phyloP scores from a whole-genome alignment of 139 green algal species.

The Axilococcus clingmanii region DNA sequence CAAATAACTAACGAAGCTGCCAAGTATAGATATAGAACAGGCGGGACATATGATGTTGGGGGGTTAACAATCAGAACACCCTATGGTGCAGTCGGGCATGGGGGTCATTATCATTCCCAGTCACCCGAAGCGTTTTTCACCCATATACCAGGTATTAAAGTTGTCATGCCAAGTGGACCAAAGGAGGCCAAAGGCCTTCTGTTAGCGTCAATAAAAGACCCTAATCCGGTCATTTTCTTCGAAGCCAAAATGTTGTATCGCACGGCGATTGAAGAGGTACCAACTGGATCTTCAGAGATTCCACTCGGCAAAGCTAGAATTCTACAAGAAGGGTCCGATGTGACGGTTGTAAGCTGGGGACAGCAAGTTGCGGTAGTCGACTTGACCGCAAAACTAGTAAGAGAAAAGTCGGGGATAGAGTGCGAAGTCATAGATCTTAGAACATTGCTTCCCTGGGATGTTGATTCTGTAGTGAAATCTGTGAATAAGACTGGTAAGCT shows the following conservation, averaged over 20 bases:
- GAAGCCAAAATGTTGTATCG: slow-evolving; percentile 94
- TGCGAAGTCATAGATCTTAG: slow-evolving; percentile 85
- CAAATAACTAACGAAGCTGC: slow-evolving; percentile 88
- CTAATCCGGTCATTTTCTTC: slow-evolving; percentile 85
- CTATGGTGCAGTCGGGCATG: slow-evolving; percentile 87
- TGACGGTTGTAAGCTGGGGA: slow-evolving; percentile 90
- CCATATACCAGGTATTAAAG: slow-evolving; percentile 74
- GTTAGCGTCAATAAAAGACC: slow-evolving; percentile 61
- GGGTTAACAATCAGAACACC: slow-evolving; percentile 81
- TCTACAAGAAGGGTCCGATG: slow-evolving; percentile 49
- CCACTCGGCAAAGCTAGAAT: slow-evolving; percentile 60
- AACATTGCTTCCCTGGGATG: slow-evolving; percentile 78
- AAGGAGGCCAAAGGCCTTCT: slow-evolving; percentile 81
- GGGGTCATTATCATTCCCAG: slow-evolving; percentile 92
- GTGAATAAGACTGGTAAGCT: slow-evolving; percentile 61
- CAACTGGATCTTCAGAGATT: slow-evolving; percentile 54
- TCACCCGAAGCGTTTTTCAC: slow-evolving; percentile 90
- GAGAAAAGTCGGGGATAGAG: slow-evolving; percentile 37
- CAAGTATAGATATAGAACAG: slow-evolving; percentile 87
- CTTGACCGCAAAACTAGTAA: slow-evolving; percentile 13
- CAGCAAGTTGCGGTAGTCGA: slow-evolving; percentile 64
- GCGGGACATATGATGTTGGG: slow-evolving; percentile 66
- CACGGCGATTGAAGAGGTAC: slow-evolving; percentile 73
- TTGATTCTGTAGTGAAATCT: slow-evolving; percentile 27
- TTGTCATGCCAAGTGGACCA: slow-evolving; percentile 62